phyloP scores from a whole-genome alignment of 257 asterid genomes.

The Solanum chiquidenum region DNA sequence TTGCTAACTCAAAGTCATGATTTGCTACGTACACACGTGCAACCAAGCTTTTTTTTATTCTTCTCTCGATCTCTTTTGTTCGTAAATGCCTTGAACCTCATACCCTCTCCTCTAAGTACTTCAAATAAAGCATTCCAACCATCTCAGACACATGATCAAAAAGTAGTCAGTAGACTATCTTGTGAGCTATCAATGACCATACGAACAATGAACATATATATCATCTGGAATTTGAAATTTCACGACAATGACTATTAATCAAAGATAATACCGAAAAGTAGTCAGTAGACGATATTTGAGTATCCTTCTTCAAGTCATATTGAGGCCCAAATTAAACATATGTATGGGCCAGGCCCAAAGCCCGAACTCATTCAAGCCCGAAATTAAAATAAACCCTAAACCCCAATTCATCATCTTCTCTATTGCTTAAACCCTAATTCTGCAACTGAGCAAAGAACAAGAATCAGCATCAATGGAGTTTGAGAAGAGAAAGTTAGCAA shows the following conservation, averaged over 20 bases:
- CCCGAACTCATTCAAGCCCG: not conserved
- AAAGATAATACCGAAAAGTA: not conserved
- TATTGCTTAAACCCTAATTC: not conserved
- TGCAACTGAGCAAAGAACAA: not conserved
- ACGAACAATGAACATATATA: not conserved
- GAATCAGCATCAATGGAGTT: slow-evolving; percentile 40
- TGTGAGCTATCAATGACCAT: not conserved
- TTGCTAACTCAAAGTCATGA: too few species aligned
- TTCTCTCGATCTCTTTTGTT: too few species aligned
- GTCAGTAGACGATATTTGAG: not conserved
- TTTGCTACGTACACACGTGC: too few species aligned
- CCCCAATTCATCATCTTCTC: not conserved
- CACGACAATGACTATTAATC: not conserved
- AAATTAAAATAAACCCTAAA: not conserved
- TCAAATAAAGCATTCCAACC: not conserved
- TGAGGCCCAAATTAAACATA: not conserved
- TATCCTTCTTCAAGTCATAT: not conserved
- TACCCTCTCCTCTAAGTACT: too few species aligned
- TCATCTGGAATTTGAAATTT: not conserved
- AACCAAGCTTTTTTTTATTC: too few species aligned
- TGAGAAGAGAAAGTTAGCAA: slow-evolving; percentile 55
- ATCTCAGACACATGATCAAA: not conserved
- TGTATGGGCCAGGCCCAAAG: not conserved
- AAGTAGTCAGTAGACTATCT: too few species aligned
- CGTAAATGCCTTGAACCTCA: too few species aligned